phyloP scores from a whole-genome alignment of 106 monocot genomes.

The Allium fistulosum region DNA sequence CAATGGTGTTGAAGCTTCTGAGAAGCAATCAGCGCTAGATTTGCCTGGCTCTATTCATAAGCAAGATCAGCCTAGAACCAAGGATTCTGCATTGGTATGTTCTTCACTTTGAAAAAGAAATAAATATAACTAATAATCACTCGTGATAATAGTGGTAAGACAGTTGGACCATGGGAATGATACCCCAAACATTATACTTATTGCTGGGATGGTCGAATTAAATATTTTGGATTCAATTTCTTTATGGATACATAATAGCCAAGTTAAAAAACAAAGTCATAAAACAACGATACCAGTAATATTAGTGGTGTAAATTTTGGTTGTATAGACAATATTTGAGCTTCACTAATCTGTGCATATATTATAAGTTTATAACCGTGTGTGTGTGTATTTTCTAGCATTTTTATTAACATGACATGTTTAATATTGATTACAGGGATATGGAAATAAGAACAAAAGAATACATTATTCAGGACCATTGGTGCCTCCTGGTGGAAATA shows the following conservation, averaged over 20 bases:
- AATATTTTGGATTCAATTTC: too few relatives aligned
- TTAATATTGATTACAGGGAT: conserved; percentile 14
- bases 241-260: too few relatives aligned
- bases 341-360: background rate
- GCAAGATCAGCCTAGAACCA: conserved; percentile 25
- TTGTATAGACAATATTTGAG: too few relatives aligned
- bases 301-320: too few relatives aligned
- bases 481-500: conserved; percentile 29
- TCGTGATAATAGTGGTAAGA: too few relatives aligned
- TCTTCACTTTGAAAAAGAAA: background rate
- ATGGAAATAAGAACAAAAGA: conserved; percentile 32
- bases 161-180: too few relatives aligned
- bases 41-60: conserved; percentile 34
- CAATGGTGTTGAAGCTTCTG: conserved; percentile 23
- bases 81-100: conserved; percentile 39
- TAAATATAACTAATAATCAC: too few relatives aligned
- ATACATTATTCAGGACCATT: conserved; percentile 44
- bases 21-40: conserved; percentile 22
- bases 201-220: too few relatives aligned
- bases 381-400: too few relatives aligned
- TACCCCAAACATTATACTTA: too few relatives aligned
- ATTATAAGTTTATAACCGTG: background rate
- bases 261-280: too few relatives aligned
- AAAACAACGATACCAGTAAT: too few relatives aligned
- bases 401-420: background rate